Evolutionary conservation across 768 basidiomycete species (phyloP), one percentile per base, ranked within the genome.

Genomic region (Omphalotus guepiniiformis): DNA sequence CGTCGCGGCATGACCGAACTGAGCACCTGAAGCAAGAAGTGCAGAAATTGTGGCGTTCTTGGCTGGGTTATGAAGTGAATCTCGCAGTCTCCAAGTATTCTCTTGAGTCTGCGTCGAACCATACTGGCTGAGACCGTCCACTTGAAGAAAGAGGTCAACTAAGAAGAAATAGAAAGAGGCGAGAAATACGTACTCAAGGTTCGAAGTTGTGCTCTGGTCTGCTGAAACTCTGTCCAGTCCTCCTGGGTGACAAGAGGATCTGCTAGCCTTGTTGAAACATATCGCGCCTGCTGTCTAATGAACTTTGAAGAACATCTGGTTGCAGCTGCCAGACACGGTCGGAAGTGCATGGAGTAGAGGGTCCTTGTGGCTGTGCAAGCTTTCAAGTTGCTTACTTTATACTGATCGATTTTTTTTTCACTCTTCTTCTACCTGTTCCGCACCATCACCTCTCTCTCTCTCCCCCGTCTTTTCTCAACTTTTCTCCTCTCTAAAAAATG

Each of bases 11-110:
- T 98, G 94, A 6, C 96, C 96, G 37, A 98, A 81, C 62, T 97
- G 94, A 13, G 96, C 94, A 21, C 93, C 93, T 12, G 93, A 76
- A 1, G 96, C 94, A 35, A 97, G 71, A 52, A 99, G 82, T 39
- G 93, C 86, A 2, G 94, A 95, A 40, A 93, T 72, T 2, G 95
- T 91, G 43, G 85, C 71, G 50, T 88, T 72, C 38, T 78, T 68
- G 8, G 83, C 74, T 21, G 90, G 86, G 51, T 76, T 76, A 56
- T 82, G 80, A 26, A 91, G 73, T 15, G 70, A 56, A 51, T 93
- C 82, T 50, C 88, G 78, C 1, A 90, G 83, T 63, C 83, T 82
- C 65, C 77, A 93, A 28, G 81, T 72, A 49, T 77, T 88, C 16
- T 82, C 70, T 6, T 80, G 69, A 40, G 70, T 82, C 63, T 83